phyloP scores from a whole-genome alignment of 306 rosid genomes.

The Ochetophila trinervis region DNA sequence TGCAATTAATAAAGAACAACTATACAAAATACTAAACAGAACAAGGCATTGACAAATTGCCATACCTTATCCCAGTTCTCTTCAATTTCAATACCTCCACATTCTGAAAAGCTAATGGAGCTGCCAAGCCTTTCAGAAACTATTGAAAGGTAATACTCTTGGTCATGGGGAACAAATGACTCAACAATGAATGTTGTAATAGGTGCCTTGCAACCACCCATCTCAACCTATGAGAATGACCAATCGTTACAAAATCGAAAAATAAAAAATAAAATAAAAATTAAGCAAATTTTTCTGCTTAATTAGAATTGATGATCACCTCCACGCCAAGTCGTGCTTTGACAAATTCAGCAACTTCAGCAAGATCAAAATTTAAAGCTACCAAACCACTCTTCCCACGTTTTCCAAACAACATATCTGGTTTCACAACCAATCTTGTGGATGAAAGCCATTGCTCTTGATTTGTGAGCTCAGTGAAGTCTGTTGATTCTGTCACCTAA shows the following conservation, averaged over 20 bases:
- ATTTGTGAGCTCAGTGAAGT: constrained; percentile 59
- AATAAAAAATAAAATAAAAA: too few relatives aligned
- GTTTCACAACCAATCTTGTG: constrained; percentile 66
- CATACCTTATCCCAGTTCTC: constrained; percentile 86
- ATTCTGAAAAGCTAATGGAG: constrained; percentile 73
- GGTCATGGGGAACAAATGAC: constrained; percentile 82
- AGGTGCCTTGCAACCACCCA: constrained; percentile 93
- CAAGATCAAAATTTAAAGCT: constrained; percentile 64
- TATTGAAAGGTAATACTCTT: constrained; percentile 76
- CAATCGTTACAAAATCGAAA: neutral
- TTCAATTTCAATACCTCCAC: constrained; percentile 83
- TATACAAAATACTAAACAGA: neutral
- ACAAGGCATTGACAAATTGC: neutral
- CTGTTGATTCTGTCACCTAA: constrained; percentile 62
- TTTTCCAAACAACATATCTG: constrained; percentile 84
- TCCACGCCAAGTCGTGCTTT: constrained; percentile 65
- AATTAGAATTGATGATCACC: constrained; percentile 33
- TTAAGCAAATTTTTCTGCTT: neutral
- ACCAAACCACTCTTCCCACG: constrained; percentile 91
- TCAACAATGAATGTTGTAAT: constrained; percentile 77
- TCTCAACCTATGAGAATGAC: constrained; percentile 54
- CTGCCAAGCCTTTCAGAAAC: constrained; percentile 78
- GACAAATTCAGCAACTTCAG: constrained; percentile 74
- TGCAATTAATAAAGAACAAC: neutral
- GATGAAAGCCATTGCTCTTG: constrained; percentile 70